Percentiles rank a stretch among this genome's conserved stretches.
Evolutionary conservation across 352 stramenopile species (phyloP).

Genomic region (Globisporangium camurandrum): DNA sequence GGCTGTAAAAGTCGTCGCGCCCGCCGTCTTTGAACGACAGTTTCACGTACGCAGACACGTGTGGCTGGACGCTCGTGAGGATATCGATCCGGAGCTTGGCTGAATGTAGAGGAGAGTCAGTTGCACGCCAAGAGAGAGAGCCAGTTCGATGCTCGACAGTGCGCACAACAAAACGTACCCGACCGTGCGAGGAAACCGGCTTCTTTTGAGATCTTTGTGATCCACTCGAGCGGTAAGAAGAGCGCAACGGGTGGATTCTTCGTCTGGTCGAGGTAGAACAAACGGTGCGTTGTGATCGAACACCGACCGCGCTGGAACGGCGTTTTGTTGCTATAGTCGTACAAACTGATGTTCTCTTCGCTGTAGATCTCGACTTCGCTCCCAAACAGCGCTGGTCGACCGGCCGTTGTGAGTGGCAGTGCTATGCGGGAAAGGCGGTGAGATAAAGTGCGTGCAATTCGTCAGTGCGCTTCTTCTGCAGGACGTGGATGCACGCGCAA

Average conservation of each 20-base stretch:
- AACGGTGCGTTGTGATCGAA: conserved; percentile 74
- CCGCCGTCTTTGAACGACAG: conserved; percentile 84
- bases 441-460: neutral
- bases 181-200: conserved; percentile 78
- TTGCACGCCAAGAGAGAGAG: neutral
- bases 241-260: conserved; percentile 44
- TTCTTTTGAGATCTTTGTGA: conserved; percentile 66
- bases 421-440: conserved; percentile 18
- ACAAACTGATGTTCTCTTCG: conserved; percentile 77
- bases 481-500: neutral
- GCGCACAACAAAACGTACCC: conserved; percentile 6
- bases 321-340: conserved; percentile 78
- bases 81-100: conserved; percentile 81
- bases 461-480: neutral
- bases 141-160: neutral
- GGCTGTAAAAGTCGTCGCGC: conserved; percentile 79
- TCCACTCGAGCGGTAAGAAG: conserved; percentile 66
- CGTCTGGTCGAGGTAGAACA: conserved; percentile 75
- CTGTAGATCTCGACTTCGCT: conserved; percentile 87
- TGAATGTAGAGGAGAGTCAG: neutral
- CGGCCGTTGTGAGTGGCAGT: conserved; percentile 58
- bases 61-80: conserved; percentile 21
- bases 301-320: conserved; percentile 57
- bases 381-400: conserved; percentile 61
- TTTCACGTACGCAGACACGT: conserved; percentile 65